Percentiles rank a stretch among this genome's conserved stretches.
These are phyloP conservation scores for Aureobasidium sp. DNA, from an alignment of 2,329 filamentous ascomycete species.

Conservation along the genomic window DNA sequence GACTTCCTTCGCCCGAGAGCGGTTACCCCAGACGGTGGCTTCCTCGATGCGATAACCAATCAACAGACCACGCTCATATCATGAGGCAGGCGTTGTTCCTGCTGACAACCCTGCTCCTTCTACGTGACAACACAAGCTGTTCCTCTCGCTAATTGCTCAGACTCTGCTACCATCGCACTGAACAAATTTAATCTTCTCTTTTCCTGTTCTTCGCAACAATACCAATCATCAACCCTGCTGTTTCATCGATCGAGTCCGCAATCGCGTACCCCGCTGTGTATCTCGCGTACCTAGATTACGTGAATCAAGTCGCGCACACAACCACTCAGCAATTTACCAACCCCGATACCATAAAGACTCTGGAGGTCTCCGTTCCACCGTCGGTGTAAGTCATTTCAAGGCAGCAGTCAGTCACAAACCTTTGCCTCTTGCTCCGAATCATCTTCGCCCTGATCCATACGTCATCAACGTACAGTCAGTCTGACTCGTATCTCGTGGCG, in stretches of 20 bases:
- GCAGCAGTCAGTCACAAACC: not conserved
- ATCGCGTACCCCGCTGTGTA: constrained; percentile 11
- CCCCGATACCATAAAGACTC: not conserved
- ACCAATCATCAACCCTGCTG: not conserved
- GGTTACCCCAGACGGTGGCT: constrained; percentile 1
- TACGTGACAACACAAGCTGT: not conserved
- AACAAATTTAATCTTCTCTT: not conserved
- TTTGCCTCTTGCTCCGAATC: not conserved
- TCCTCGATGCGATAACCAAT: constrained; percentile 7
- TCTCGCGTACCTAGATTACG: constrained; percentile 14
- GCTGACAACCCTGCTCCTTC: constrained; percentile 3
- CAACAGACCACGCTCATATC: constrained; percentile 10
- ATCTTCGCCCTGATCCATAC: constrained; percentile 7
- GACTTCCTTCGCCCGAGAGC: constrained; percentile 3
- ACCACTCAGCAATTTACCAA: constrained; percentile 10
- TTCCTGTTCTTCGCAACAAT: not conserved
- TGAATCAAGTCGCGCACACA: constrained; percentile 12
- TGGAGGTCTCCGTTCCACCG: not conserved
- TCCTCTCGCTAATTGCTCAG: not conserved
- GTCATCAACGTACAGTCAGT: constrained; percentile 16
- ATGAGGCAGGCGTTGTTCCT: not conserved
- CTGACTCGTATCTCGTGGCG: constrained; percentile 16
- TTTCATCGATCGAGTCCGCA: constrained; percentile 11
- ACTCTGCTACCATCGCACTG: constrained; percentile 1
- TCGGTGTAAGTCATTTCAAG: constrained; percentile 9